Evolutionary conservation across 2,329 filamentous ascomycete genomes (phyloP), one percentile per base, ranked within the genome.

Genomic region (Fusarium pininemorale): DNA sequence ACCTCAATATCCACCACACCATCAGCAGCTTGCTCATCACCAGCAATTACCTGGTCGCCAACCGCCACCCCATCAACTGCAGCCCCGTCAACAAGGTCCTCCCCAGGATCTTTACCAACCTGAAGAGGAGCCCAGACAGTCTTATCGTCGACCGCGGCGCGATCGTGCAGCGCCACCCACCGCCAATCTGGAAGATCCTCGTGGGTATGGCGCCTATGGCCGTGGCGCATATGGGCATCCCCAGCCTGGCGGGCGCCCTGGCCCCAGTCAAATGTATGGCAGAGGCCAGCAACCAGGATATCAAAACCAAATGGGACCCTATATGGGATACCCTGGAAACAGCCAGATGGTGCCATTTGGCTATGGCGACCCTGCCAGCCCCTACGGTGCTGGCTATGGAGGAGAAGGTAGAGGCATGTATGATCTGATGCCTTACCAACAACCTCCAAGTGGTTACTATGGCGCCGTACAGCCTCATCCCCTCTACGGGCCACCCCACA

Each of bases 141-240:
- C 64, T 48, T 75, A 73, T 59, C 76, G 74, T 42, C 67, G 75
- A 75, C 76, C 70, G 53, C 66, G 66, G 66, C 72, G 70, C 69
- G 62, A 75, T 45, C 72, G 70, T 56, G 64, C 66, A 66, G 75
- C 74, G 70, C 66, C 48, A 24, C 48, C 87, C 73, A 85, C 89
- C 63, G 89, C 90, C 84, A 93, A 88, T 80, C 86, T 89, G 84
- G 92, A 93, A 80, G 88, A 88, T 41, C 86, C 86, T 26, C 90
- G 93, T 30, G 90, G 93, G n/a, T 91, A 88, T 79, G 82, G 84
- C 71, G 81, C 68, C 76, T 84, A 82, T 85, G 87, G 84, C 82
- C 81, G 79, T 35, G 76, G 72, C 37, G 76, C 69, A 42, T 83
- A 65, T 59, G 79, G 56, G 74, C 73, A 75, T 18, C 70, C 69